Evolutionary conservation across 106 monocot genomes (phyloP).

Genomic region (Cymbidium sinense): DNA sequence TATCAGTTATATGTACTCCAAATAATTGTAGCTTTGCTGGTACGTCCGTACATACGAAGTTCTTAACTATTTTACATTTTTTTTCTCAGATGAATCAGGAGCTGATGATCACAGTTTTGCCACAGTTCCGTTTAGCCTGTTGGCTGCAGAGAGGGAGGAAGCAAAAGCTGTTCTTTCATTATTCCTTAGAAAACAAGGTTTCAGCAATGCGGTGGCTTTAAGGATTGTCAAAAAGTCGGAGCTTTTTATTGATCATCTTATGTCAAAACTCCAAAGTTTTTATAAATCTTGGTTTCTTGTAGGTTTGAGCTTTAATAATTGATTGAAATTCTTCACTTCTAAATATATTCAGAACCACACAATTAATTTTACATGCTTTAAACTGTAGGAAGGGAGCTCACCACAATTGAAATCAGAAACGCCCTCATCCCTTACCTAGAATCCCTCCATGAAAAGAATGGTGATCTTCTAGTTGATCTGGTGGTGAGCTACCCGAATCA

Average conservation of each 20-base stretch:
- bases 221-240: slow-evolving; percentile 87
- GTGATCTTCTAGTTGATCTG: slow-evolving; percentile 44
- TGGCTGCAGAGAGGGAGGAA: slow-evolving; percentile 90
- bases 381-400: slow-evolving; percentile 81
- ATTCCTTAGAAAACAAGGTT: slow-evolving; percentile 80
- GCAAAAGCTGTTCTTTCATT: slow-evolving; percentile 82
- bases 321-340: background rate
- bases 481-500: slow-evolving; percentile 80
- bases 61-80: background rate
- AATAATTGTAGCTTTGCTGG: too few species aligned
- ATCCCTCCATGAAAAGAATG: slow-evolving; percentile 62
- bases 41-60: too few species aligned
- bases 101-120: slow-evolving; percentile 18
- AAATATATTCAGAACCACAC: background rate
- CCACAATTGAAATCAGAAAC: slow-evolving; percentile 91
- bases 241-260: slow-evolving; percentile 76
- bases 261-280: slow-evolving; percentile 70
- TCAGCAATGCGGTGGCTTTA: slow-evolving; percentile 72
- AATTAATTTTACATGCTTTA: background rate
- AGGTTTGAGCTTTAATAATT: slow-evolving; percentile 57
- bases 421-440: slow-evolving; percentile 72
- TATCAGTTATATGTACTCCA: background rate
- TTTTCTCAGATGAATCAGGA: slow-evolving; percentile 37
- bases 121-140: slow-evolving; percentile 51
- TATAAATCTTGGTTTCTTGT: slow-evolving; percentile 90